Percentiles rank a stretch among this genome's conserved stretches.
These are phyloP conservation scores for Xylaria sp. DNA, from an alignment of 2,329 filamentous ascomycete genomes.

Conservation along the genomic window DNA sequence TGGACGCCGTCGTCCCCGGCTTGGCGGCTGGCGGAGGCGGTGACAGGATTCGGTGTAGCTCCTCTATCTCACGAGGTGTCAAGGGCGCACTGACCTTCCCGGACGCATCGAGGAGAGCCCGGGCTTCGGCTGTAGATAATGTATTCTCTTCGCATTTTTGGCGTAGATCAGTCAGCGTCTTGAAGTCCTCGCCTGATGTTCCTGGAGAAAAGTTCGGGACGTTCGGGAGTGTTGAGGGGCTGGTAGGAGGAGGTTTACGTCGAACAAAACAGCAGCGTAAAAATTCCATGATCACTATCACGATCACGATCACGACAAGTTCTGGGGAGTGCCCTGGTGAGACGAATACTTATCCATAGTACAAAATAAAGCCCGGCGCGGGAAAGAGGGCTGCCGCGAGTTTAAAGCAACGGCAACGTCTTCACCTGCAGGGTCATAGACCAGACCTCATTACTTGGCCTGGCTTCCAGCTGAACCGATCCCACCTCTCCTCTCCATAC, in stretches of 20 bases:
- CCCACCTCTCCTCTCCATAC: neutral
- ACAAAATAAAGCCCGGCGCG: slow-evolving; percentile 15
- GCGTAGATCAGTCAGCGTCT: slow-evolving; percentile 33
- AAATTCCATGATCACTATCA: slow-evolving; percentile 23
- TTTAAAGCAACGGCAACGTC: slow-evolving; percentile 30
- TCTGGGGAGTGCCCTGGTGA: neutral
- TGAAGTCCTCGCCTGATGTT: slow-evolving; percentile 17
- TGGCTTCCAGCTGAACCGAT: slow-evolving; percentile 24
- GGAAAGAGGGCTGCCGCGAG: slow-evolving; percentile 13
- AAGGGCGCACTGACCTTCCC: slow-evolving; percentile 33
- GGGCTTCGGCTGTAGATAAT: slow-evolving; percentile 34
- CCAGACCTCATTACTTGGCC: slow-evolving; percentile 6
- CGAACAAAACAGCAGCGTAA: slow-evolving; percentile 29
- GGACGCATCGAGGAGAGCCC: slow-evolving; percentile 33
- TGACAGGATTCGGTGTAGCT: slow-evolving; percentile 37
- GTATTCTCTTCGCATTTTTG: slow-evolving; percentile 36
- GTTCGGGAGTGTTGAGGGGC: neutral
- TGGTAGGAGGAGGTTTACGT: slow-evolving; percentile 20
- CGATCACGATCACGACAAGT: neutral
- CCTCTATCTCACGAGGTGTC: slow-evolving; percentile 36
- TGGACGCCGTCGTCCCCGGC: slow-evolving; percentile 21
- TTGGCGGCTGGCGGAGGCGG: slow-evolving; percentile 18
- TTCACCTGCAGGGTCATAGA: slow-evolving; percentile 12
- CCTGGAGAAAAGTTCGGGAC: slow-evolving; percentile 4
- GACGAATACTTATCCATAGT: slow-evolving; percentile 4